Evolutionary conservation across 371 early-diverging fungal species (phyloP), one percentile per base, ranked within the genome.

Genomic region (Lichtheimia ornata): DNA sequence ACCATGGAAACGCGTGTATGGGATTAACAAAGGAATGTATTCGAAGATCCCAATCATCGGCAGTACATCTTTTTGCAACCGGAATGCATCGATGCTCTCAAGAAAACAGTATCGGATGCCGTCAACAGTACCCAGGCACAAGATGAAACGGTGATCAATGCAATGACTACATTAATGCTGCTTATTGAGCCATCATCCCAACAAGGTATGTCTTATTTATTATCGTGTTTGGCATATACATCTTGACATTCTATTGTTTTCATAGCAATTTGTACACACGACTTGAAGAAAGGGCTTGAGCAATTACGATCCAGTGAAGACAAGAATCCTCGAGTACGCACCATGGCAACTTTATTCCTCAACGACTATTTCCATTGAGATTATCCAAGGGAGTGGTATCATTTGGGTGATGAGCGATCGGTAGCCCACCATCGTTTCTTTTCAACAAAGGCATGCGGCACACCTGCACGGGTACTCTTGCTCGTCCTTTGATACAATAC

Each of bases 91-190:
- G 22, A 58, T 18, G 50, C 62, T 2, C 67, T 79, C 15, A 53
- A 62, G 13, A 28, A 53, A 24, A 49, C 28, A 11, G 55, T 57
- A 5, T 53, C 17, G 13, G 2, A 20, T 59, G 15, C 27, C 35
- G 24, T 51, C 59, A 61, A 75, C 35, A 35, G 9, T 35, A 35
- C 35, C 11, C 35, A 35, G 35, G 11, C 35, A 35, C 35, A 35
- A 2, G 45, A 56, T 7, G 63, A 73, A 45, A 69, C 64, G 2
- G 40, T 70, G 22, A n/a, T 77, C 18, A 78, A 79, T 58, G 70
- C 82, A 2, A 69, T 81, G 61, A 76, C 75, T 7, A 68, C 67
- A 17, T 51, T 81, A 0, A 75, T 79, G 67, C 69, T 71, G 14
- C 63, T 80, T 5, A 27, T 76, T 4, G 50, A 53, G 25, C 27